A percentile compares a stretch with the other conserved stretches of the same genome.
phyloP scores from a whole-genome alignment of 805 yeast species.

The Saturnispora quitensis region DNA sequence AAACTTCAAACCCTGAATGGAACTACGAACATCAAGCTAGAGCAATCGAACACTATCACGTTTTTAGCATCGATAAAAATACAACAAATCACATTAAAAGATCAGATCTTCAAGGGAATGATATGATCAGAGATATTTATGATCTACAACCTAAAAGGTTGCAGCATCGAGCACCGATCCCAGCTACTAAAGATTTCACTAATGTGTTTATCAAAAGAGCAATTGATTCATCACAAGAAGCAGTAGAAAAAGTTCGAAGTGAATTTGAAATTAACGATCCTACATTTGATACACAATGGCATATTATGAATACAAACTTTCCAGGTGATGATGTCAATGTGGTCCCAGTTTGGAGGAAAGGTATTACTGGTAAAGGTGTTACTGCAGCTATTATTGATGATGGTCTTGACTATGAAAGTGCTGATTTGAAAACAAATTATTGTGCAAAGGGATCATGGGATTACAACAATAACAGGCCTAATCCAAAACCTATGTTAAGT shows the following conservation, averaged over 20 bases:
- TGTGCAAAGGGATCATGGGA: slow-evolving; percentile 85
- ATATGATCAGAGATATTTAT: slow-evolving; percentile 41
- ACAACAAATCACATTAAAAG: slow-evolving; percentile 27
- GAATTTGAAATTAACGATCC: slow-evolving; percentile 72
- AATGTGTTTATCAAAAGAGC: slow-evolving; percentile 15
- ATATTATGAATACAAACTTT: slow-evolving; percentile 60
- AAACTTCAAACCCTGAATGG: slow-evolving; percentile 35
- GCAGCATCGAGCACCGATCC: slow-evolving; percentile 51
- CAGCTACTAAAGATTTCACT: slow-evolving; percentile 11
- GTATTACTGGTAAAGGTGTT: slow-evolving; percentile 71
- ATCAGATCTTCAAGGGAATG: slow-evolving; percentile 28
- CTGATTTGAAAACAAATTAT: slow-evolving; percentile 64
- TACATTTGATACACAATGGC: slow-evolving; percentile 82
- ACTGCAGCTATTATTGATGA: slow-evolving; percentile 91
- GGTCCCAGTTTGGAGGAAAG: slow-evolving; percentile 72
- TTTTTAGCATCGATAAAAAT: slow-evolving; percentile 47
- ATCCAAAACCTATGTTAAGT: slow-evolving; percentile 69
- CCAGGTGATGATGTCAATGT: slow-evolving; percentile 87
- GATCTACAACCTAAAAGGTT: slow-evolving; percentile 44
- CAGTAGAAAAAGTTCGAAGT: slow-evolving; percentile 38
- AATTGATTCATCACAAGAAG: slow-evolving; percentile 43
- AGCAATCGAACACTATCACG: slow-evolving; percentile 53
- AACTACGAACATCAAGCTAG: slow-evolving; percentile 56
- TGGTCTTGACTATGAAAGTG: slow-evolving; percentile 77
- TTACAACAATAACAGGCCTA: slow-evolving; percentile 63